phyloP scores from a whole-genome alignment of 2,329 filamentous ascomycete species.

The Neofusicoccum parvum region DNA sequence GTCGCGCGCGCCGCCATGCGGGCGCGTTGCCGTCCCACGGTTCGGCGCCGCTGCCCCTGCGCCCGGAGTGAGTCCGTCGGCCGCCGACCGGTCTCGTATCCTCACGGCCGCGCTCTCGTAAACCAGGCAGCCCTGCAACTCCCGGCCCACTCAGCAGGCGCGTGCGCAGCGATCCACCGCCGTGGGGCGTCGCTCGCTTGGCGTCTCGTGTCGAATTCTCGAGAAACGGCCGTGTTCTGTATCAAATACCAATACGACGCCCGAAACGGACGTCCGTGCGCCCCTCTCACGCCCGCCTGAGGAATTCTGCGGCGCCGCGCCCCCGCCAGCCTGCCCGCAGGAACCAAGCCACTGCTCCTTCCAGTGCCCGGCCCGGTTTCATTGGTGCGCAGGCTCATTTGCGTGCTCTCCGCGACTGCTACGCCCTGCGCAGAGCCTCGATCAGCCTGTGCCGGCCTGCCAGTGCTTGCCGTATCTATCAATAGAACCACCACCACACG shows the following conservation, averaged over 20 bases:
- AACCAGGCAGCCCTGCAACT: constrained; percentile 8
- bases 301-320: neutral
- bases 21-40: neutral
- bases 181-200: constrained; percentile 9
- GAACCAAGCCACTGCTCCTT: neutral
- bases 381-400: constrained; percentile 11
- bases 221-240: constrained; percentile 19
- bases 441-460: constrained; percentile 12
- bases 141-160: neutral
- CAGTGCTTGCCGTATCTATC: constrained; percentile 14
- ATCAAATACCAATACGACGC: constrained; percentile 8
- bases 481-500: neutral
- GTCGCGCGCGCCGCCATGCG: neutral
- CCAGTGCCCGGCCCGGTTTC: neutral
- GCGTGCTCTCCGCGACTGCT: neutral
- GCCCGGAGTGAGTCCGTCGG: neutral
- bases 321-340: constrained; percentile 3
- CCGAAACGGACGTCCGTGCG: neutral
- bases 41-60: neutral
- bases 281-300: neutral
- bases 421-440: constrained; percentile 11
- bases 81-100: constrained; percentile 4
- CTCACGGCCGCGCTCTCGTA: neutral
- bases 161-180: constrained; percentile 16
- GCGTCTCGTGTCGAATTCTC: constrained; percentile 17